phyloP scores from a whole-genome alignment of 441 rosid species.

The Populus hybrid region DNA sequence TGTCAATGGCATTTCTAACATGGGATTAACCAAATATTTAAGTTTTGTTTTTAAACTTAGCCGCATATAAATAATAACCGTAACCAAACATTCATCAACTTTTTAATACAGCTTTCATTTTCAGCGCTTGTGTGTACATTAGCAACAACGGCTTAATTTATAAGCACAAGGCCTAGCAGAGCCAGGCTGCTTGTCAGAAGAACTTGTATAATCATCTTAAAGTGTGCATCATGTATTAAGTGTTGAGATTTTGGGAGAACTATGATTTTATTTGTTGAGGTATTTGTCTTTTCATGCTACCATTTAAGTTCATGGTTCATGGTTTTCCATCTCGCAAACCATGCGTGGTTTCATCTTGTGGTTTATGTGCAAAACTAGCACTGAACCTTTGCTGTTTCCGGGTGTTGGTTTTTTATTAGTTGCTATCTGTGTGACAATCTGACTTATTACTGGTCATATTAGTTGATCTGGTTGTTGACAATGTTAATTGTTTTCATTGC shows the following conservation, averaged over 20 bases:
- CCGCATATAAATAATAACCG: neutral
- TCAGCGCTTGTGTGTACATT: neutral
- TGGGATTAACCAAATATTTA: neutral
- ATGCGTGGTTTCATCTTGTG: neutral
- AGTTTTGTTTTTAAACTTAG: neutral
- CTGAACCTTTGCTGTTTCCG: neutral
- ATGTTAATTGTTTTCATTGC: slow-evolving; percentile 9
- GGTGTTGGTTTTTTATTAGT: neutral
- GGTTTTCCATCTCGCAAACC: neutral
- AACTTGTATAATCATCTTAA: neutral
- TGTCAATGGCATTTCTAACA: neutral
- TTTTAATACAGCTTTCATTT: neutral
- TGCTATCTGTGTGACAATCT: neutral
- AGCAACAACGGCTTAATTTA: neutral
- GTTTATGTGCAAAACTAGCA: neutral
- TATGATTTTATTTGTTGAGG: neutral
- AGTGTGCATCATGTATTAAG: neutral
- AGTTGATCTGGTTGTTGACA: neutral
- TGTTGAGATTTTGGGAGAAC: neutral
- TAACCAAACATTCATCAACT: neutral
- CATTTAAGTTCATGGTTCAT: neutral
- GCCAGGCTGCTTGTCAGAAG: neutral
- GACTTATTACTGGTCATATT: neutral
- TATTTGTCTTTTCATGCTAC: neutral
- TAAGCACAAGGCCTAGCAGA: neutral